Conservation (phyloP, 306 rosid species). For the Ochetophila trinervis region DNA sequence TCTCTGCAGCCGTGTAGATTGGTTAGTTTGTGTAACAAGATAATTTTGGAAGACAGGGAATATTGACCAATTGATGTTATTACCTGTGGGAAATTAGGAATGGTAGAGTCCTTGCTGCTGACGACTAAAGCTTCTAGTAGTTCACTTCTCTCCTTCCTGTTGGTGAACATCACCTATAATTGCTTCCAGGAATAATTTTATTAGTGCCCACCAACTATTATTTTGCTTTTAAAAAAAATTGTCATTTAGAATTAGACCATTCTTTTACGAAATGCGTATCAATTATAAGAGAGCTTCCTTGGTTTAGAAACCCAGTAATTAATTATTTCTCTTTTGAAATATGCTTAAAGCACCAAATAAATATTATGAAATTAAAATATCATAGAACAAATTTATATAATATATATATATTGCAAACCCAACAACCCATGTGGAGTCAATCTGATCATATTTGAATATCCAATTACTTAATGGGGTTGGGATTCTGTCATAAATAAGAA, state of each 20-base stretch:
- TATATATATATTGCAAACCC: too few species aligned
- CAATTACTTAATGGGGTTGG: too few species aligned
- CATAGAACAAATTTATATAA: too few species aligned
- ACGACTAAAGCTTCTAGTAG: constrained; percentile 63
- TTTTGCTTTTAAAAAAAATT: neutral
- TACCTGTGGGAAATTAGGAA: constrained; percentile 73
- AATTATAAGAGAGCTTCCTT: too few species aligned
- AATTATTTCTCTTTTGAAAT: too few species aligned
- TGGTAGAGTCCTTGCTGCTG: constrained; percentile 42
- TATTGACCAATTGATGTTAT: neutral
- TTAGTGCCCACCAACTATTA: neutral
- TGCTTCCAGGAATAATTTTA: neutral
- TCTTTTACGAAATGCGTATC: neutral
- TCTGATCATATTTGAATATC: too few species aligned
- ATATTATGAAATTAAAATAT: too few species aligned
- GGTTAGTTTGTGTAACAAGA: neutral
- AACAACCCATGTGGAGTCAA: too few species aligned
- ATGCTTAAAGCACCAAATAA: too few species aligned
- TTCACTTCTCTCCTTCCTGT: constrained; percentile 79
- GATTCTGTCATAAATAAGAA: too few species aligned
- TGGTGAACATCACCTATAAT: constrained; percentile 74
- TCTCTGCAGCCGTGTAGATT: constrained; percentile 35
- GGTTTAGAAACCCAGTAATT: too few species aligned
- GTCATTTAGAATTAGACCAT: neutral
- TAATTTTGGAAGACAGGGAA: neutral